A percentile compares a stretch with the other conserved stretches of the same genome.
phyloP scores from a whole-genome alignment of 2,329 filamentous ascomycete genomes.

The Chaetomium sp. region DNA sequence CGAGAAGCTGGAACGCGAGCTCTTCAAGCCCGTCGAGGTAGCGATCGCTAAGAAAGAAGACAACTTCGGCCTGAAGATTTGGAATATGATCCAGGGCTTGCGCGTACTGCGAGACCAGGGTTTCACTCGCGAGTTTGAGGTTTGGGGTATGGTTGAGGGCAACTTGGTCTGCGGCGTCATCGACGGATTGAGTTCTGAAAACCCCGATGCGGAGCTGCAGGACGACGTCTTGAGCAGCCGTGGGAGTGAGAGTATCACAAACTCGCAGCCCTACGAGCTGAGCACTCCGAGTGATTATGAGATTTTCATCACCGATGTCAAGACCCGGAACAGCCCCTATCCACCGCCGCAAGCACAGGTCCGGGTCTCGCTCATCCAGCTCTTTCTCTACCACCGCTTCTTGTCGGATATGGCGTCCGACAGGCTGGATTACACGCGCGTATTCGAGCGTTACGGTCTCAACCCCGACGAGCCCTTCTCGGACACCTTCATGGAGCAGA shows the following conservation, averaged over 20 bases:
- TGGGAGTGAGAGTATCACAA: conserved; percentile 37
- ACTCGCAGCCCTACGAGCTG: conserved; percentile 34
- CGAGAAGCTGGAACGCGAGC: conserved; percentile 79
- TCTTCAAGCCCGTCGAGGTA: conserved; percentile 75
- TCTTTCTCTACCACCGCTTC: conserved; percentile 87
- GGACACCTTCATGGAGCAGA: conserved; percentile 75
- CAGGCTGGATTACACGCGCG: conserved; percentile 65
- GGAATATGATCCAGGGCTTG: conserved; percentile 88
- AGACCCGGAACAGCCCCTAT: conserved; percentile 70
- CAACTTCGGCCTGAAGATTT: conserved; percentile 76
- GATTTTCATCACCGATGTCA: conserved; percentile 84
- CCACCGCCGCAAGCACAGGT: conserved; percentile 67
- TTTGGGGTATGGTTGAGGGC: conserved; percentile 84
- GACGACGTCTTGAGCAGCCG: conserved; percentile 52
- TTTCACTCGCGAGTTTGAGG: conserved; percentile 72
- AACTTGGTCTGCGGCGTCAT: conserved; percentile 88
- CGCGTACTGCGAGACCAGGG: conserved; percentile 71
- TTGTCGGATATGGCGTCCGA: conserved; percentile 75
- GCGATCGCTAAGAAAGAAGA: conserved; percentile 77
- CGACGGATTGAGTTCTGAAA: conserved; percentile 77
- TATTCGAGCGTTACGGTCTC: conserved; percentile 73
- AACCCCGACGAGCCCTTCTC: conserved; percentile 69
- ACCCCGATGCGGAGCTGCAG: conserved; percentile 73
- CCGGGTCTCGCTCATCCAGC: conserved; percentile 78
- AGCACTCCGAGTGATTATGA: conserved; percentile 20